Evolutionary conservation across 352 stramenopile species (phyloP), one percentile per base, ranked within the genome.

Genomic region (Halophytophthora batemanensis): DNA sequence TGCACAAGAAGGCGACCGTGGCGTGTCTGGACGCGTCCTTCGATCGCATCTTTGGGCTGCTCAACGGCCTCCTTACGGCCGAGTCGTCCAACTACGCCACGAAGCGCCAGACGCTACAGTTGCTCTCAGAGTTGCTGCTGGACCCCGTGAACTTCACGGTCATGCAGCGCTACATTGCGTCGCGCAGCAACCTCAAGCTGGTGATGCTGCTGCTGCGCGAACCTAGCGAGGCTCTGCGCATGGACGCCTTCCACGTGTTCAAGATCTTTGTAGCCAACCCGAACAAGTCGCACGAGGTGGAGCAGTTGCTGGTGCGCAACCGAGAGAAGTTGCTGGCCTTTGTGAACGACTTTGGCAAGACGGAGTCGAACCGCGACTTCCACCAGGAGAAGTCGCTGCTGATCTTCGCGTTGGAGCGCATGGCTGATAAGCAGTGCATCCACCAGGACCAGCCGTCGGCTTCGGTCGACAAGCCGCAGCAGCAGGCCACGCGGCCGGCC

Each of bases 251-350:
- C 53, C 75, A 94, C 51, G 75, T 94, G 40, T 94, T 94, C 54
- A 94, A 94, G 61, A 90, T 94, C 56, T 93, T 94, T 50, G 82
- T 94, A 34, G 83, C 81, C 8, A 94, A 94, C 51, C 83, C 83
- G 31, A 84, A 86, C 61, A 94, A 92, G 45, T 86, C 81, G 38
- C 31, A 33, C 10, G 81, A 90, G 46, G 74, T 94, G 19, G 74
- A 86, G 62, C 70, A 86, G 52, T 54, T 91, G 11, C 64, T 93
- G 43, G 50, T 85, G 25, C 76, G 74, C 13, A 93, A 93, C 55
- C 65, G 64, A 11, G 77, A 92, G 19, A 94, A 92, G 62, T 64
- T 94, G 22, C 40, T 91, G 31, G 53, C 76, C 17, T 94, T 88
- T 42, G 75, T 94, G 31, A 74, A 62, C 45, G 75, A 88, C 19